Percentiles rank a stretch among this genome's conserved stretches.
phyloP scores from a whole-genome alignment of 164 flowering plant genomes.

The Litsea cubeba region DNA sequence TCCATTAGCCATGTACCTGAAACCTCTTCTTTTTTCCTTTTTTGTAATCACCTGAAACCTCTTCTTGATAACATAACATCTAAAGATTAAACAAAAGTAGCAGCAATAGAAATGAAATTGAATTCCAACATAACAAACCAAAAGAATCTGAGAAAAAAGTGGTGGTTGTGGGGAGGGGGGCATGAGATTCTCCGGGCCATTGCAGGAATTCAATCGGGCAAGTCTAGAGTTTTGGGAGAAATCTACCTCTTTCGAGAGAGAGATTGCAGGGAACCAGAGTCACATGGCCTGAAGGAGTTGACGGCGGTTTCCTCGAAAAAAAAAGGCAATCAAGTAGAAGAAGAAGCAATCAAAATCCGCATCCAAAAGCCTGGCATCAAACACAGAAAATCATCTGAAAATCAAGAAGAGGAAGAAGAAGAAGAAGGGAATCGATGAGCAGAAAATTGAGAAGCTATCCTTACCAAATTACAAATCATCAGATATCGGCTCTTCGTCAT shows the following conservation, averaged over 20 bases:
- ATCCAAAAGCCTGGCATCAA: too few relatives aligned
- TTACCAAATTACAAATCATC: too few relatives aligned
- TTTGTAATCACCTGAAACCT: too few relatives aligned
- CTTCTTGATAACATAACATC: slow-evolving; percentile 52
- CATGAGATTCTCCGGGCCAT: slow-evolving; percentile 50
- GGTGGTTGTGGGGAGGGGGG: slow-evolving; percentile 41
- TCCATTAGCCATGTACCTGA: slow-evolving; percentile 76
- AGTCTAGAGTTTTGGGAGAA: slow-evolving; percentile 6
- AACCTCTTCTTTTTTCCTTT: slow-evolving; percentile 55
- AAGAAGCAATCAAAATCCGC: too few relatives aligned
- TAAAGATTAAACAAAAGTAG: slow-evolving; percentile 95
- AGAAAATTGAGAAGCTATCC: too few relatives aligned
- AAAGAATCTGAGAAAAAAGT: neutral
- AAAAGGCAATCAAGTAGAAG: neutral
- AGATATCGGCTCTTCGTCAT: too few relatives aligned
- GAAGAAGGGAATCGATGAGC: too few relatives aligned
- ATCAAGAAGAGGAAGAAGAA: too few relatives aligned
- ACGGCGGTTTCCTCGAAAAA: neutral
- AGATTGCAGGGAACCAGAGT: slow-evolving; percentile 45
- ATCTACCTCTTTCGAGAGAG: slow-evolving; percentile 62
- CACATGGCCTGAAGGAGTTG: slow-evolving; percentile 66
- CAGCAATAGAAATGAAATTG: slow-evolving; percentile 42
- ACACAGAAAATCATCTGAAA: too few relatives aligned
- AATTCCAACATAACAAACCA: neutral
- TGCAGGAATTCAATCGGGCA: slow-evolving; percentile 9